phyloP scores from a whole-genome alignment of 2,329 filamentous ascomycete genomes.

The Xylaria multiplex region DNA sequence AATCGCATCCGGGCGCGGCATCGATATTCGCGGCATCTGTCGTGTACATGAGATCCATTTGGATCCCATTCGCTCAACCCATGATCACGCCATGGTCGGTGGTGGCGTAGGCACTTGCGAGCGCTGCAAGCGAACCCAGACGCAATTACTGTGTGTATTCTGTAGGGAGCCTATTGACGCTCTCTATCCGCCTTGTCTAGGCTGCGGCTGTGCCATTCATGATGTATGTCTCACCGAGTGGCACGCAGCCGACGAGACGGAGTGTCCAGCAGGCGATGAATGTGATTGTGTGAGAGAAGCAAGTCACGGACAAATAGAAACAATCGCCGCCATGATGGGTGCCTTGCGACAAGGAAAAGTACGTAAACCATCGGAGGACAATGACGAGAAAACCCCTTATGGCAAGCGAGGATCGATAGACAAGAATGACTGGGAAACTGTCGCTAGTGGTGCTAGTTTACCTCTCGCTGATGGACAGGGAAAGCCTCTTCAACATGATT shows the following conservation, averaged over 20 bases:
- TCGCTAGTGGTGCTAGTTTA: conserved; percentile 44
- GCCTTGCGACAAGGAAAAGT: conserved; percentile 53
- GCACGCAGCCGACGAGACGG: conserved; percentile 65
- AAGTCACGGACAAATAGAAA: conserved; percentile 66
- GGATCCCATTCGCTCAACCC: conserved; percentile 65
- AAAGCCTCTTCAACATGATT: conserved; percentile 40
- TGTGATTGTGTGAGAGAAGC: conserved; percentile 70
- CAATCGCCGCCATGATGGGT: conserved; percentile 66
- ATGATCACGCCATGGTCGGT: conserved; percentile 54
- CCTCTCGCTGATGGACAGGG: conserved; percentile 47
- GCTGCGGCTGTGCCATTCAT: conserved; percentile 71
- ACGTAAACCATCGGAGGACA: conserved; percentile 43
- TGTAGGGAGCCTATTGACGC: conserved; percentile 70
- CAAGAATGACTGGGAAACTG: conserved; percentile 53
- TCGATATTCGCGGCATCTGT: conserved; percentile 72
- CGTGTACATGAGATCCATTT: conserved; percentile 70
- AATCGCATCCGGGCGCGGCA: conserved; percentile 63
- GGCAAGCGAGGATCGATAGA: conserved; percentile 45
- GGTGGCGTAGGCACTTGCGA: conserved; percentile 57
- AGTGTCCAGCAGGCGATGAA: conserved; percentile 72
- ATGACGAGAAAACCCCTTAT: conserved; percentile 21
- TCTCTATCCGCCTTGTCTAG: conserved; percentile 69
- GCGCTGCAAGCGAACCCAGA: conserved; percentile 64
- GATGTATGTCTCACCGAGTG: conserved; percentile 68
- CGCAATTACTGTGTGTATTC: conserved; percentile 69